These are phyloP conservation scores for Lactarius psammicola DNA, from an alignment of 768 basidiomycete genomes.

Conservation along the genomic window DNA sequence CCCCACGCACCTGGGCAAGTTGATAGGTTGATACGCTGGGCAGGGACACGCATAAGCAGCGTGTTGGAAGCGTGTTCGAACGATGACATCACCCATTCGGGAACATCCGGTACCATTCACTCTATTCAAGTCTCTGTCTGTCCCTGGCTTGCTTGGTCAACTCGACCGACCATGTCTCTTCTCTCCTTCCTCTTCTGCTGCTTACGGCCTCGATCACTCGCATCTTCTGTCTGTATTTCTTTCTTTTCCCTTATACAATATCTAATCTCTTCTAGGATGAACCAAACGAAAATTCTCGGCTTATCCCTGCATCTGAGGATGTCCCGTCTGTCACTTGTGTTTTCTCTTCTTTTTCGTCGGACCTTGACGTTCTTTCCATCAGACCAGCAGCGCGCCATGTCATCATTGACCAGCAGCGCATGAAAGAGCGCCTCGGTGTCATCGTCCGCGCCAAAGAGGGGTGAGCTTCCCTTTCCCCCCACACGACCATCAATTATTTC, in stretches of 20 bases:
- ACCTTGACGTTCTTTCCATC: not conserved
- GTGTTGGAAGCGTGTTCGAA: not conserved
- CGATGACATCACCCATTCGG: not conserved
- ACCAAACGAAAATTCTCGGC: conserved; percentile 36
- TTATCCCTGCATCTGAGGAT: conserved; percentile 36
- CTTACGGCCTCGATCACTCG: conserved; percentile 26
- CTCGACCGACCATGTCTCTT: conserved; percentile 29
- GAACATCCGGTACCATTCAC: not conserved
- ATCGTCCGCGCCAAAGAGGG: conserved; percentile 64
- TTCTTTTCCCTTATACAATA: not conserved
- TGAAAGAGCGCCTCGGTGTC: conserved; percentile 50
- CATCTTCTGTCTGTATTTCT: not conserved
- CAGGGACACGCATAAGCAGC: not conserved
- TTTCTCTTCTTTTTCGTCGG: not conserved
- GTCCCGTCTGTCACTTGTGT: conserved; percentile 30
- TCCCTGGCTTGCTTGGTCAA: too few species aligned
- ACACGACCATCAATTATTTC: conserved; percentile 1
- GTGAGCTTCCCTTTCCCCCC: conserved; percentile 36
- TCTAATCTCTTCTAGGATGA: conserved; percentile 26
- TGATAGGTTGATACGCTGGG: not conserved
- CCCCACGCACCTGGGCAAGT: not conserved
- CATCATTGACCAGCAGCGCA: conserved; percentile 46
- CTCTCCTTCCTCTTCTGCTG: conserved; percentile 31
- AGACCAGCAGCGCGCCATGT: conserved; percentile 26
- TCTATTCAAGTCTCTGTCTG: not conserved